These are phyloP conservation scores for Pseudogymnoascus sp. DNA, from an alignment of 2,329 filamentous ascomycete genomes.

Conservation along the genomic window DNA sequence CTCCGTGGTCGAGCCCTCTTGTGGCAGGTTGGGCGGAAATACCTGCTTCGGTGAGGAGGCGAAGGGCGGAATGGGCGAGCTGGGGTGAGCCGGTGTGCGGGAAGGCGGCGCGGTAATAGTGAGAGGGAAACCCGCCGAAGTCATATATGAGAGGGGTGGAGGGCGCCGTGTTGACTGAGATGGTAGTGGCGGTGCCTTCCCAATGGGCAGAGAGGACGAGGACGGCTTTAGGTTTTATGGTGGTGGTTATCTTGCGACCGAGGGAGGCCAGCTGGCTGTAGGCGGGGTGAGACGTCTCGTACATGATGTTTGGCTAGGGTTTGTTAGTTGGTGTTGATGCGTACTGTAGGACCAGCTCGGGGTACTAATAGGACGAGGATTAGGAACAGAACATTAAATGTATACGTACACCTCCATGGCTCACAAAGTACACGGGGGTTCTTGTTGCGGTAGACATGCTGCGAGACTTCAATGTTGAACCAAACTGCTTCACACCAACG, in stretches of 20 bases:
- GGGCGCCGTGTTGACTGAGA: constrained; percentile 59
- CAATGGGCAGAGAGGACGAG: constrained; percentile 74
- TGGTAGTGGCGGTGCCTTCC: constrained; percentile 48
- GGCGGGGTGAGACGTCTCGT: constrained; percentile 59
- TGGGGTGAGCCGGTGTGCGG: constrained; percentile 54
- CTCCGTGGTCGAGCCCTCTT: constrained; percentile 65
- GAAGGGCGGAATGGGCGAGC: constrained; percentile 51
- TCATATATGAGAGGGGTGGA: constrained; percentile 63
- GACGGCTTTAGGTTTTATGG: constrained; percentile 62
- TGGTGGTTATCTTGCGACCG: constrained; percentile 60
- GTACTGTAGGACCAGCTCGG: neutral
- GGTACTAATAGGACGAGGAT: neutral
- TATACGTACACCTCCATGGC: constrained; percentile 22
- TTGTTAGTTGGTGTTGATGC: neutral
- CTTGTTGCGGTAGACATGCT: constrained; percentile 15
- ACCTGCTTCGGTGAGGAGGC: constrained; percentile 44
- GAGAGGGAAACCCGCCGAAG: constrained; percentile 64
- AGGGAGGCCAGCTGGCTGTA: constrained; percentile 56
- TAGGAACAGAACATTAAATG: neutral
- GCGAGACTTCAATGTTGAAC: neutral
- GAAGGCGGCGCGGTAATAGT: constrained; percentile 61
- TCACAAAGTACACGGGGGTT: constrained; percentile 23
- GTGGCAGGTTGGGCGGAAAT: constrained; percentile 52
- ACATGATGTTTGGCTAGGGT: constrained; percentile 53
- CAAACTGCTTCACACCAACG: neutral